These are phyloP conservation scores for Fereydounia khargensis DNA, from an alignment of 1,284 basidiomycete species.

Conservation along the genomic window DNA sequence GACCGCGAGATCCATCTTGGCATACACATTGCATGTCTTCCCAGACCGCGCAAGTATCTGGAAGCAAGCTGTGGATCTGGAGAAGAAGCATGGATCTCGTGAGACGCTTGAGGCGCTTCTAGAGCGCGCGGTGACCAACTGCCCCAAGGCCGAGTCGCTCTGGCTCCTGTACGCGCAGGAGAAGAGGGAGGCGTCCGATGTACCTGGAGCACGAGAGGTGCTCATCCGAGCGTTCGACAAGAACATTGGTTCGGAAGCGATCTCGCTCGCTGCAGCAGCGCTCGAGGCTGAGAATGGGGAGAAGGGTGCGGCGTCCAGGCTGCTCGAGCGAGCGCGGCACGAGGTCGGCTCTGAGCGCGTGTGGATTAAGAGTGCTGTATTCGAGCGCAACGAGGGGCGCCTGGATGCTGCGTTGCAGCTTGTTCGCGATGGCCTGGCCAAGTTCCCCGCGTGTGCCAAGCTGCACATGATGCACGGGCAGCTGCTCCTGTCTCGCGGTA, in stretches of 20 bases:
- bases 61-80: slow-evolving; percentile 85
- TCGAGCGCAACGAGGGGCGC: slow-evolving; percentile 83
- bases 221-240: slow-evolving; percentile 87
- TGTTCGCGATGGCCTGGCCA: slow-evolving; percentile 70
- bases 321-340: slow-evolving; percentile 80
- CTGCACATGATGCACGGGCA: slow-evolving; percentile 96
- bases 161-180: slow-evolving; percentile 98
- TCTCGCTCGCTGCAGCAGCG: slow-evolving; percentile 95
- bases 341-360: slow-evolving; percentile 89
- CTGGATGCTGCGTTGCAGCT: slow-evolving; percentile 72
- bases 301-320: slow-evolving; percentile 75
- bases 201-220: slow-evolving; percentile 79
- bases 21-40: slow-evolving; percentile 86
- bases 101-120: slow-evolving; percentile 81
- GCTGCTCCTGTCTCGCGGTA: slow-evolving; percentile 62
- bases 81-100: slow-evolving; percentile 80
- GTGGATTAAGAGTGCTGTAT: slow-evolving; percentile 97
- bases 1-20: slow-evolving; percentile 80
- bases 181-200: slow-evolving; percentile 78
- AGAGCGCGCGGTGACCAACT: slow-evolving; percentile 77
- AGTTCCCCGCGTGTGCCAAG: slow-evolving; percentile 84
- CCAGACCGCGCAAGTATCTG: slow-evolving; percentile 80
- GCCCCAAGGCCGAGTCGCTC: slow-evolving; percentile 88
- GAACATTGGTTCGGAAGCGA: slow-evolving; percentile 93
- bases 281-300: slow-evolving; percentile 92